phyloP scores from a whole-genome alignment of 805 yeast species.

The Yarrowia alimentaria region DNA sequence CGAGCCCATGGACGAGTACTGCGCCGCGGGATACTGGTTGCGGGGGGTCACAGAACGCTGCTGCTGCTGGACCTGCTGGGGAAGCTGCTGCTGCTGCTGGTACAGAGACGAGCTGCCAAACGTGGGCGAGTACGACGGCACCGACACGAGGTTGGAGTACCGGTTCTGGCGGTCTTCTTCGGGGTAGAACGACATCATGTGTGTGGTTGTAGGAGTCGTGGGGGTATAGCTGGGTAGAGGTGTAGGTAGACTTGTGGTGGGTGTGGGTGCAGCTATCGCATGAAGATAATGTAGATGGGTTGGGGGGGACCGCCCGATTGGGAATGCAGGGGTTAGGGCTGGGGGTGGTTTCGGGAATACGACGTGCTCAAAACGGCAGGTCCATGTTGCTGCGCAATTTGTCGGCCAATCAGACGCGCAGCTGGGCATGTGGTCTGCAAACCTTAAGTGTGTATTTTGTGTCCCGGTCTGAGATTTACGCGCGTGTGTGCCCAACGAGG shows the following conservation, averaged over 20 bases:
- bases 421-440: neutral
- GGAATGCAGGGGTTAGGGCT: conserved; percentile 2
- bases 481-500: no score
- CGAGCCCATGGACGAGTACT: conserved; percentile 22
- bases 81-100: conserved; percentile 28
- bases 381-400: conserved; percentile 18
- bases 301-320: conserved; percentile 23
- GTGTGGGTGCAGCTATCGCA: conserved; percentile 25
- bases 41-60: conserved; percentile 24
- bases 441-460: neutral
- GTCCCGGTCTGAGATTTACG: conserved; percentile 1
- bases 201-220: neutral
- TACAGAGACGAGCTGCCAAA: conserved; percentile 22
- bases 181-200: conserved; percentile 24
- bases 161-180: conserved; percentile 27
- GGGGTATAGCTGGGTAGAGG: neutral
- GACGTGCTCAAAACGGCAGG: conserved; percentile 26
- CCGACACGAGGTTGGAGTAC: conserved; percentile 25
- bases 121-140: conserved; percentile 16
- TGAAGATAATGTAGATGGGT: conserved; percentile 27
- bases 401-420: conserved; percentile 27
- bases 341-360: conserved; percentile 8
- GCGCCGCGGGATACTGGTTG: conserved; percentile 23
- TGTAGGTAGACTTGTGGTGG: neutral
- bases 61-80: conserved; percentile 27